Base-by-base conservation (phyloP, 179 eudicot genomes). In the Amaranthus tricolor region DNA sequence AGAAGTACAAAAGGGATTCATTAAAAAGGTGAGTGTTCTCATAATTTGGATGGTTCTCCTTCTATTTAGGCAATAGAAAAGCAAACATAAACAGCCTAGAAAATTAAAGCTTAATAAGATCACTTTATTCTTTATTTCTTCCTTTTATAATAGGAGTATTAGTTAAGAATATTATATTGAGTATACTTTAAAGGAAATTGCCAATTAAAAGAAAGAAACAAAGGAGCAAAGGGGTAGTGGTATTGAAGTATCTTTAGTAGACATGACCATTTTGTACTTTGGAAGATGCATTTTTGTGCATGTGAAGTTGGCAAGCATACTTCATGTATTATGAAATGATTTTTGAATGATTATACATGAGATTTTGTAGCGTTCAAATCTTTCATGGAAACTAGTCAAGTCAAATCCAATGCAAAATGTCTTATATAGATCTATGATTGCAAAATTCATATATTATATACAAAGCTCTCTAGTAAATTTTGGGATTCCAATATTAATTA, bases 21-120 rank as follows among this genome's bases (percentile, higher is more conserved):
- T 52, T 71, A n/a, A 66, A 76, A 76, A 76, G 61, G 64, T 7
- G 15, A 17, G 24, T 16, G 16, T 54, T 24, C 45, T 0, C 1
- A 31, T 31, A 5, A 21, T 44, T 72, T 80, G 80, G 61, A 80
- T 80, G 80, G 80, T 20, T 76, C 67, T 79, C 76, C 70, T 59
- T 70, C 52, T 19, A 74, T 73, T 44, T 65, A 44, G 58, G 31
- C 14, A 31, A 4, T 53, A 1, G 10, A 12, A 17, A 74, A 74
- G 62, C 31, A 60, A 62, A 24, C 51, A 40, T 70, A 79, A 67
- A 75, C 82, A 79, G 72, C 71, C 76, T 75, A 76, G 68, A 66
- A 50, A 63, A 78, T 14, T 50, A 5, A 13, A 51, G 40, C 20
- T 16, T 6, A 31, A 31, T 31, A 31, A 31, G 2, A 31, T 14